These are phyloP conservation scores for Carex myosuroides DNA, from an alignment of 176 grass and related monocot genomes.

Conservation along the genomic window DNA sequence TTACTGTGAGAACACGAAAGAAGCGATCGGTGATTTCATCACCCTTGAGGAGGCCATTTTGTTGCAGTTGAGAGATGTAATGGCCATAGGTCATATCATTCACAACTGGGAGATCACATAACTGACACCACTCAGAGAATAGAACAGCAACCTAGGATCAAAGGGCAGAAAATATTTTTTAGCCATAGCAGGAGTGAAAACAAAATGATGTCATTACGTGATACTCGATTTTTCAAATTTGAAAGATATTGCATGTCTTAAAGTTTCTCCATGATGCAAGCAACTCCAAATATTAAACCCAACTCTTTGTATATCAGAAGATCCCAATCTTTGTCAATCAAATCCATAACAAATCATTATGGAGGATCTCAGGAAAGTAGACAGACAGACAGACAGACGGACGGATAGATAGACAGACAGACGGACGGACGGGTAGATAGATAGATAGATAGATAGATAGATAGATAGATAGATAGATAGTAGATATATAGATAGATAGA, in stretches of 20 bases:
- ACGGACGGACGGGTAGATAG: too few species aligned
- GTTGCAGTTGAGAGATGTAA: conserved; percentile 71
- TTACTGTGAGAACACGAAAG: conserved; percentile 60
- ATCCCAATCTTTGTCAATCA: too few species aligned
- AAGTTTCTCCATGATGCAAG: neutral
- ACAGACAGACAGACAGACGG: too few species aligned
- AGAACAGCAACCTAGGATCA: conserved; percentile 48
- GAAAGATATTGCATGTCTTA: conserved; percentile 12
- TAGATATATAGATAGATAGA: too few species aligned
- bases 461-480: too few species aligned
- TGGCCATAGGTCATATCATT: conserved; percentile 71
- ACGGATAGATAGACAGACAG: too few species aligned
- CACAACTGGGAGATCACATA: conserved; percentile 67
- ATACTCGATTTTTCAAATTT: neutral
- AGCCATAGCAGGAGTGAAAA: conserved; percentile 2
- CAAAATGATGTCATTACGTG: neutral
- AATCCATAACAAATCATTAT: neutral
- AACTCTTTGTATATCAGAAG: too few species aligned
- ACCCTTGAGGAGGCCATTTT: conserved; percentile 69
- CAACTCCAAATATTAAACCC: neutral
- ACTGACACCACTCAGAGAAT: conserved; percentile 85
- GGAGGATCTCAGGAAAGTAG: neutral
- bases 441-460: too few species aligned
- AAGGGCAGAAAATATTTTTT: neutral
- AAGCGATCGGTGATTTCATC: conserved; percentile 88